Base-by-base conservation (phyloP, 1,139 yeast genomes). In the Petasospora rhodanensis region DNA sequence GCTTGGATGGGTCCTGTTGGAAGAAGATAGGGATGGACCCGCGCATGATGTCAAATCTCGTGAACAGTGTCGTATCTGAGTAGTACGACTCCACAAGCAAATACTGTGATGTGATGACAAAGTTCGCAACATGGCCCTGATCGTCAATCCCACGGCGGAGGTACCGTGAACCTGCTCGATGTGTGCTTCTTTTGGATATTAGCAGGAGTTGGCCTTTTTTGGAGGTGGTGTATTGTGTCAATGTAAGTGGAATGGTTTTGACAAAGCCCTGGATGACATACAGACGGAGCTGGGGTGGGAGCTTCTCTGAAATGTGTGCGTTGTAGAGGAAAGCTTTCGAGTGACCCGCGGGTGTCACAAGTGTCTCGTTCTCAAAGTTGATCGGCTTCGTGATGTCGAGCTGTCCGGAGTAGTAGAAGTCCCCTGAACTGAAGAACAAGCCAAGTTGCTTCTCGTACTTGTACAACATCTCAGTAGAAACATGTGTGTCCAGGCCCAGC, bases 131-230 rank as follows among this genome's bases (percentile, higher is more conserved):
- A 31, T 83, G 65, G 22, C 97, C 98, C 18, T 71, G 65, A 24
- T 64, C 67, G 61, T 86, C 95, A 45, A 87, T 73, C 43, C 98
- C 98, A 54, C 98, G 78, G 46, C 96, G 81, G 70, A 91, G 87
- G 42, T 68, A 68, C 16, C 74, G 43, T 4, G 68, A 61, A 5
- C 74, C 74, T 7, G 70, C 63, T n/a, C 73, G 47, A 18, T 51
- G 50, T 7, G 51, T 52, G 31, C 66, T 62, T 40, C 70, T 43
- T 22, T 59, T 51, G 1, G 70, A 64, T 2, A 64, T 37, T 5
- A 64, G 26, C 7, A 56, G 37, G 6, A 61, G 4, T 9, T 34
- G 28, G 1, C 46, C 53, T 1, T 22, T 7, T 27, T 34, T 42
- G 13, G 19, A 21, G 2, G 33, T 42, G 18, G 34, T 32, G 5